Conservation (phyloP, 768 basidiomycete genomes). For the Xerocomellus chrysenteron region DNA sequence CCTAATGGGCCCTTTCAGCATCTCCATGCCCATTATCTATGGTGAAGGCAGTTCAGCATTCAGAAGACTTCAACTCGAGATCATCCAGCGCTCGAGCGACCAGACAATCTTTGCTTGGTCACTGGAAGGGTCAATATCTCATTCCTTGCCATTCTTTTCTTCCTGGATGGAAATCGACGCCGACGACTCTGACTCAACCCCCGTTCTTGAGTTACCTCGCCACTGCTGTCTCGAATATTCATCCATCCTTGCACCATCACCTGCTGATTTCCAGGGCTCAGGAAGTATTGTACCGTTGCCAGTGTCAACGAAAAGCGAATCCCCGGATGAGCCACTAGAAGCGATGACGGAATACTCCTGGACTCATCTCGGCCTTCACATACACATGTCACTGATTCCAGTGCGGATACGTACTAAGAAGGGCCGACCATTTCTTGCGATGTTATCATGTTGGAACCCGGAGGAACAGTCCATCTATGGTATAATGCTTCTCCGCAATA, state of each 20-base stretch:
- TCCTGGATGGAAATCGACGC: neutral
- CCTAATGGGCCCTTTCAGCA: too few relatives aligned
- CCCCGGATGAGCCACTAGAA: neutral
- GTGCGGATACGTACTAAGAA: neutral
- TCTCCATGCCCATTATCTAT: too few relatives aligned
- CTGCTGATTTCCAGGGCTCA: neutral
- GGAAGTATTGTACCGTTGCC: neutral
- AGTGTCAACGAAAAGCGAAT: neutral
- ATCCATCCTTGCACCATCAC: neutral
- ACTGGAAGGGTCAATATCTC: too few relatives aligned
- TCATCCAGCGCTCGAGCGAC: too few relatives aligned
- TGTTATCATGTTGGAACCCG: neutral
- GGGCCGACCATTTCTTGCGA: neutral
- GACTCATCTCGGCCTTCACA: neutral
- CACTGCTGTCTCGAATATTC: neutral
- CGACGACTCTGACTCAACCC: neutral
- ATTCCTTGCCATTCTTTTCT: neutral
- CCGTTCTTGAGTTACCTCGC: neutral
- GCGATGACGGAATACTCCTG: neutral
- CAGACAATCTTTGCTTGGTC: neutral
- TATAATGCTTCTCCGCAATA: neutral
- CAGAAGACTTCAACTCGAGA: too few relatives aligned
- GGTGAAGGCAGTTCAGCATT: too few relatives aligned
- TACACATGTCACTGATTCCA: neutral
- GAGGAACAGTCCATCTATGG: neutral